A percentile compares a stretch with the other conserved stretches of the same genome.
These are phyloP conservation scores for Phytopythium chamaehyphon DNA, from an alignment of 352 stramenopile species.

Conservation along the genomic window DNA sequence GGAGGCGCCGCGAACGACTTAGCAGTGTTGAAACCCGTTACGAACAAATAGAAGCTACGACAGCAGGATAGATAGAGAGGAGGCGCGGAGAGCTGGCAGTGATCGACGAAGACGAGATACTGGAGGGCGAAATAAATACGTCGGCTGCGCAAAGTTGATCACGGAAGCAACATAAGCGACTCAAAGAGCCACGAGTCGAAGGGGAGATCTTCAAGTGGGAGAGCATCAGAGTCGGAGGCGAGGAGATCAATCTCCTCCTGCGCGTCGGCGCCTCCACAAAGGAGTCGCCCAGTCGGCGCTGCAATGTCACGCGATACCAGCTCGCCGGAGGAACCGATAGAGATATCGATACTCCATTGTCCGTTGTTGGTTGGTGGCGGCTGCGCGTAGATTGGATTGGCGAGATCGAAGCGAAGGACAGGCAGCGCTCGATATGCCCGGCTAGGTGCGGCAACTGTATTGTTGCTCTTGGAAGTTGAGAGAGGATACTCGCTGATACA, in stretches of 20 bases:
- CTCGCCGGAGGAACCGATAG: background rate
- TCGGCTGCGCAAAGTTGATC: too few species aligned
- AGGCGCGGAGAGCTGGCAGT: too few species aligned
- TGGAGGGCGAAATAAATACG: too few species aligned
- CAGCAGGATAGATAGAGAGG: background rate
- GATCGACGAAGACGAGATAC: background rate
- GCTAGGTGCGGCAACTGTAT: background rate
- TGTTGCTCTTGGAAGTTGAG: background rate
- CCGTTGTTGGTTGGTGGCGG: background rate
- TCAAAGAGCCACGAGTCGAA: slow-evolving; percentile 7
- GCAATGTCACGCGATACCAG: background rate
- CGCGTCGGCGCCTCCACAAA: background rate
- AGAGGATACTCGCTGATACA: background rate
- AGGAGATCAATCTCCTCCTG: slow-evolving; percentile 1
- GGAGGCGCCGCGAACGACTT: too few species aligned
- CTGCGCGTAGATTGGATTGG: background rate
- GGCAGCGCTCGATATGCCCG: background rate
- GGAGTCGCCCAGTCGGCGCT: background rate
- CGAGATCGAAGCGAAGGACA: slow-evolving; percentile 1
- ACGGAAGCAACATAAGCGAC: background rate
- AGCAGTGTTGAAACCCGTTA: background rate
- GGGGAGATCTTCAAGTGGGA: slow-evolving; percentile 2
- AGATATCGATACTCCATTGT: background rate
- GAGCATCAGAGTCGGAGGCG: background rate
- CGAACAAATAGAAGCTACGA: slow-evolving; percentile 6